Conservation (phyloP, 2,329 filamentous ascomycete species). For the Botryosphaeria agaves region DNA sequence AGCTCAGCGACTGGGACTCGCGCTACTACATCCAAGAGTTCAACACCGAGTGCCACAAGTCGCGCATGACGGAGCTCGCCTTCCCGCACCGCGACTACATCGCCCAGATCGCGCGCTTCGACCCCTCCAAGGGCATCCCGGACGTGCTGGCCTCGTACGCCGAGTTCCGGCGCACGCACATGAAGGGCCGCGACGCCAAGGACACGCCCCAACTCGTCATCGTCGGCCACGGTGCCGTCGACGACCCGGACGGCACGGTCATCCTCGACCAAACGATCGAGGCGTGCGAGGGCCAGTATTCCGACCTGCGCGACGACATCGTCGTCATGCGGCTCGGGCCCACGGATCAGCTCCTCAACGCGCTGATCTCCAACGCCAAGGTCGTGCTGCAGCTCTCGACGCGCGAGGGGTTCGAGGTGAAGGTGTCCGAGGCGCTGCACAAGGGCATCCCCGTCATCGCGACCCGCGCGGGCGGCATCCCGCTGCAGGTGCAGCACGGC, state of each 20-base stretch:
- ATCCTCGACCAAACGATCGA: constrained; percentile 57
- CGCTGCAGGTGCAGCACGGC: constrained; percentile 54
- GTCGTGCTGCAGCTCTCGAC: constrained; percentile 66
- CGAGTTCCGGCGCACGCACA: constrained; percentile 46
- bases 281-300: constrained; percentile 46
- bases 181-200: constrained; percentile 29
- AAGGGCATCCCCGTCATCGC: constrained; percentile 66
- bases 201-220: constrained; percentile 56
- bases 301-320: constrained; percentile 45
- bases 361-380: constrained; percentile 52
- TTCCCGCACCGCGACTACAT: constrained; percentile 54
- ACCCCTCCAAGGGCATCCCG: constrained; percentile 67
- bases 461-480: constrained; percentile 61
- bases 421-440: constrained; percentile 69
- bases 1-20: constrained; percentile 49
- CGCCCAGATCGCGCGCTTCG: constrained; percentile 65
- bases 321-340: constrained; percentile 62
- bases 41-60: constrained; percentile 40
- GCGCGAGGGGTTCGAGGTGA: constrained; percentile 72
- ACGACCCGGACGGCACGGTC: constrained; percentile 58
- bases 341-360: constrained; percentile 66
- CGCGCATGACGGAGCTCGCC: constrained; percentile 40
- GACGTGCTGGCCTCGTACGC: constrained; percentile 62
- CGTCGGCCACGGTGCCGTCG: constrained; percentile 62
- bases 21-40: constrained; percentile 63